Conservation (phyloP, 768 basidiomycete genomes). For the Pleurotus sapidus region DNA sequence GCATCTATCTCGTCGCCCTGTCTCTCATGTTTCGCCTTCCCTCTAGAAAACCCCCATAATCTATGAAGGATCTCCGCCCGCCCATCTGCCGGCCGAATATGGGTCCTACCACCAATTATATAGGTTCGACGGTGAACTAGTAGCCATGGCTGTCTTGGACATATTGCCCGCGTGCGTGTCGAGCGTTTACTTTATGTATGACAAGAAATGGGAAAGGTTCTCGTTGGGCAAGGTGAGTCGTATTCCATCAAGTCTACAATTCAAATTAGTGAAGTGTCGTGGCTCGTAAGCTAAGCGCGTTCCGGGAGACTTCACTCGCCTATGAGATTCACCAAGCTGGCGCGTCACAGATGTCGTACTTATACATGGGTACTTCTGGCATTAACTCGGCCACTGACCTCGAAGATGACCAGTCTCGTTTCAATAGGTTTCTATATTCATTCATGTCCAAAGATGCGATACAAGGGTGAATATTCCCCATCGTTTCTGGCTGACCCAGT, state of each 20-base stretch:
- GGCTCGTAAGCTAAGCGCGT: conserved; percentile 69
- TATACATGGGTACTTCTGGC: conserved; percentile 77
- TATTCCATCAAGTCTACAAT: not conserved
- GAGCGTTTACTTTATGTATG: conserved; percentile 87
- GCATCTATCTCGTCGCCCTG: not conserved
- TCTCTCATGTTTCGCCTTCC: not conserved
- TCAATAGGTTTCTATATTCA: conserved; percentile 88
- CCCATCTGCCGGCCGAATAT: conserved; percentile 69
- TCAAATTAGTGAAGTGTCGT: not conserved
- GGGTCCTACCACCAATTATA: conserved; percentile 95
- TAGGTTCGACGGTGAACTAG: conserved; percentile 72
- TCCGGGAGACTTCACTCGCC: conserved; percentile 77
- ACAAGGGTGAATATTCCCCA: conserved; percentile 91
- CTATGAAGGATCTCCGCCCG: conserved; percentile 46
- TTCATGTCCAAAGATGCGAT: conserved; percentile 91
- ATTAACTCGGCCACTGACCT: conserved; percentile 13
- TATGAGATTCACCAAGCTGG: conserved; percentile 76
- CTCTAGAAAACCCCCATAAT: conserved; percentile 57
- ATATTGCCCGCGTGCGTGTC: conserved; percentile 86
- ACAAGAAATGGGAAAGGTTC: conserved; percentile 61
- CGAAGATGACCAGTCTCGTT: not conserved
- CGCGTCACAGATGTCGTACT: conserved; percentile 51
- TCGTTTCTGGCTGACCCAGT: conserved; percentile 90
- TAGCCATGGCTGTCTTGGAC: conserved; percentile 88
- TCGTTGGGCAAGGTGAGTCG: conserved; percentile 63